Evolutionary conservation across 768 basidiomycete species (phyloP).

Genomic region (Lactifluus pinguis): DNA sequence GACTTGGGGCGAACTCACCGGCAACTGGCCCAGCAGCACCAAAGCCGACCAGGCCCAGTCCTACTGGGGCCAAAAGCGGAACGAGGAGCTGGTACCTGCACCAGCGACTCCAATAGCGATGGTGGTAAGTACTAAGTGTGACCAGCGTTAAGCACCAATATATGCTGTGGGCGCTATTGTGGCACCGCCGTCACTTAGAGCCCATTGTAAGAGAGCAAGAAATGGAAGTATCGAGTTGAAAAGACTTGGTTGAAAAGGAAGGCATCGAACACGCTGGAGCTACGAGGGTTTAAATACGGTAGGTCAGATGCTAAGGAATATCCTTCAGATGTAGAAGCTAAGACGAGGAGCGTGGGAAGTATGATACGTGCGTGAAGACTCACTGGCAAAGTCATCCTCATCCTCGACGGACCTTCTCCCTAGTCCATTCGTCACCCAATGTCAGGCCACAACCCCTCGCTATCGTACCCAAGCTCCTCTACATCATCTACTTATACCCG

Average conservation of each 20-base stretch:
- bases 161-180: neutral
- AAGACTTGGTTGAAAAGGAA: too few species aligned
- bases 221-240: neutral
- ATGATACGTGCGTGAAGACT: too few species aligned
- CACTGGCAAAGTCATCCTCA: too few species aligned
- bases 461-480: neutral
- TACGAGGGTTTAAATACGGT: too few species aligned
- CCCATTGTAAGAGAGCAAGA: neutral
- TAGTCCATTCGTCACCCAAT: neutral
- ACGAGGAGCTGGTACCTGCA: neutral
- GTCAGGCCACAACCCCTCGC: neutral
- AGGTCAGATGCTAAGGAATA: too few species aligned
- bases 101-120: neutral
- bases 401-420: too few species aligned
- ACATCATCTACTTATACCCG: slow-evolving; percentile 2
- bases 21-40: slow-evolving; percentile 3
- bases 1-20: neutral
- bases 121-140: neutral
- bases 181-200: neutral
- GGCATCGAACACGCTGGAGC: neutral
- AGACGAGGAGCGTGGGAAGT: too few species aligned
- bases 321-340: too few species aligned
- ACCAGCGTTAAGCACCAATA: neutral
- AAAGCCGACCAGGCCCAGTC: neutral
- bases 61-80: neutral